Base-by-base conservation (phyloP, 257 asterid genomes). In the Leonotis leonurus region DNA sequence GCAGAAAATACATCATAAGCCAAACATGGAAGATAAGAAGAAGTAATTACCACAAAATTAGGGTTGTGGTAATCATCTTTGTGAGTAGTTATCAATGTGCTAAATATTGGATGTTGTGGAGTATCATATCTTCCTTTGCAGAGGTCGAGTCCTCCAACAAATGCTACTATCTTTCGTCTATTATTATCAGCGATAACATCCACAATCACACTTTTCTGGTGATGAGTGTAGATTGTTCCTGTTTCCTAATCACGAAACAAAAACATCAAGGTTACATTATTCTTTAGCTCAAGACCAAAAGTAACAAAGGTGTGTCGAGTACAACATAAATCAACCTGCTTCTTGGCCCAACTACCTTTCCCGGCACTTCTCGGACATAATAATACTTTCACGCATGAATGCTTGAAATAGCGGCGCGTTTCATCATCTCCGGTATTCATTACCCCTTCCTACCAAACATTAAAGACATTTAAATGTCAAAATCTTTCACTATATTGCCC, bases 81-180 rank as follows among this genome's bases (percentile, higher is more conserved):
- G 78, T 91, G 98, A 60, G 77, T 63, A 9, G 89, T 86, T 32
- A 86, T 36, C 74, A 91, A 69, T 2, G 95, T 82, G 72, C 77
- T 75, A 63, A 82, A 88, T 29, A 91, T 26, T 22, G 84, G 82
- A 63, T 88, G 98, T 3, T 80, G 50, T 40, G 88, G 94, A 27
- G 92, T 91, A 72, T 91, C 98, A 63, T 88, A 91, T 81, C 98
- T 81, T 59, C 98, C 98, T 39, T 71, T 84, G 81, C 95, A 84
- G 25, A 91, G 77, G 72, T 91, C 98, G 69, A 91, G 92, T 22
- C 98, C 98, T 41, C 98, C 98, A 52, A 91, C 77, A 68, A 88
- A 91, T 50, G 95, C 92, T 60, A 78, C 30, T 59, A 91, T 76
- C 66, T 81, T 88, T 70, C 97, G 75, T 77, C 74, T 76, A 48